A percentile compares a stretch with the other conserved stretches of the same genome.
These are phyloP conservation scores for Trametopsis cervina DNA, from an alignment of 768 basidiomycete species.

Conservation along the genomic window DNA sequence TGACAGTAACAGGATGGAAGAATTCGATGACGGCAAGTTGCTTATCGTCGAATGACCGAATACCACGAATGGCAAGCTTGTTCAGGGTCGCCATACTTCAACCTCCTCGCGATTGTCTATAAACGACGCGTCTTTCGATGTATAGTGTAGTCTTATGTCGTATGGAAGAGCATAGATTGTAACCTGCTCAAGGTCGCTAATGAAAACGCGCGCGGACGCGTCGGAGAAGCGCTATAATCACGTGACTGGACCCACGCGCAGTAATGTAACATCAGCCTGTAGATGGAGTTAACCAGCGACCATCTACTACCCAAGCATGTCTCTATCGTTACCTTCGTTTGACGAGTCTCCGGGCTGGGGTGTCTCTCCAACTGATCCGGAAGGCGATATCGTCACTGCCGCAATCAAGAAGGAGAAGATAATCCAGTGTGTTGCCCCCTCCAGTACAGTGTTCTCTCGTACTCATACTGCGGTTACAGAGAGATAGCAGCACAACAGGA, in stretches of 20 bases:
- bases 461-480: conserved; percentile 29
- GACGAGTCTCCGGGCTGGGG: conserved; percentile 21
- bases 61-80: conserved; percentile 91
- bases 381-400: conserved; percentile 65
- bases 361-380: conserved; percentile 8
- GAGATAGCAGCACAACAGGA: conserved; percentile 72
- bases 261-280: not conserved
- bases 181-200: not conserved
- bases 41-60: conserved; percentile 96
- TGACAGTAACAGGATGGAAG: conserved; percentile 95
- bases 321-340: conserved; percentile 13
- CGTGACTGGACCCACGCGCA: too few species aligned
- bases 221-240: not conserved
- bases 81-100: conserved; percentile 69
- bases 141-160: not conserved
- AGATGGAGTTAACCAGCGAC: too few species aligned
- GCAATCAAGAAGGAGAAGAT: conserved; percentile 72
- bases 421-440: conserved; percentile 51
- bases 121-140: not conserved
- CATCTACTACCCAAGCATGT: too few species aligned
- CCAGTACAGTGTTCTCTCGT: not conserved
- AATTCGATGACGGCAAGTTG: conserved; percentile 91
- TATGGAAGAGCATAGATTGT: not conserved
- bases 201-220: not conserved
- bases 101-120: not conserved